Base-by-base conservation (phyloP, 352 stramenopile genomes). In the Phytophthora ohioensis region DNA sequence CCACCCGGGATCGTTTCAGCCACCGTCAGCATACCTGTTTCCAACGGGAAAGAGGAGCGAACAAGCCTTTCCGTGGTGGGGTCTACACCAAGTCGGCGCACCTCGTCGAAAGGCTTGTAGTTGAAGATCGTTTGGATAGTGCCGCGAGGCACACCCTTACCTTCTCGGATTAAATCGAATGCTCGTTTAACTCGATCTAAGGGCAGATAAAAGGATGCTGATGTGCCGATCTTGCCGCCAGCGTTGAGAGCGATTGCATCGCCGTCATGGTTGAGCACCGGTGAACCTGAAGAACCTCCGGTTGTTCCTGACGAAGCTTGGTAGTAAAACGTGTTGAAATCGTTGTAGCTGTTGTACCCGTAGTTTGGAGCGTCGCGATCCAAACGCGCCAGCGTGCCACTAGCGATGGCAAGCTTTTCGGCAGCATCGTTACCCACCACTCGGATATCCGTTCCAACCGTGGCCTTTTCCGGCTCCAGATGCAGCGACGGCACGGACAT, bases 241-340 rank as follows among this genome's bases (percentile, higher is more conserved):
- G 93, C 94, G 71, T 98, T 98, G 36, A 98, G 71, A 17, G 91
- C 94, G 30, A 98, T 94, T 0, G 91, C 94, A 57, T 97, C 78
- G 4, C 92, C 92, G 43, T 93, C 82, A 48, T 90, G 76, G 63
- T 97, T 96, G 6, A 98, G 77, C 38, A 98, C 92, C 1, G 93
- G 93, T 0, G 85, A 96, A 1, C 93, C 93, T 15, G 90, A 97
- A 1, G 85, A 96, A 0, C 93, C 93, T n/a, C 93, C 93, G 6
- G 73, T 80, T 4, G 73, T 80, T 63, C 73, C 68, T 69, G 90
- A 97, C 21, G 90, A 95, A 42, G 93, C 92, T 57, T 94, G 87
- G 61, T 94, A 94, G 79, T 98, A 98, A 72, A 98, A 98, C 49
- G 92, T 98, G 75, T 97, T 97, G 56, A 97, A 97, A 67, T 98